phyloP scores from a whole-genome alignment of 495 filamentous ascomycete genomes.

The Penicillium tannophilum region DNA sequence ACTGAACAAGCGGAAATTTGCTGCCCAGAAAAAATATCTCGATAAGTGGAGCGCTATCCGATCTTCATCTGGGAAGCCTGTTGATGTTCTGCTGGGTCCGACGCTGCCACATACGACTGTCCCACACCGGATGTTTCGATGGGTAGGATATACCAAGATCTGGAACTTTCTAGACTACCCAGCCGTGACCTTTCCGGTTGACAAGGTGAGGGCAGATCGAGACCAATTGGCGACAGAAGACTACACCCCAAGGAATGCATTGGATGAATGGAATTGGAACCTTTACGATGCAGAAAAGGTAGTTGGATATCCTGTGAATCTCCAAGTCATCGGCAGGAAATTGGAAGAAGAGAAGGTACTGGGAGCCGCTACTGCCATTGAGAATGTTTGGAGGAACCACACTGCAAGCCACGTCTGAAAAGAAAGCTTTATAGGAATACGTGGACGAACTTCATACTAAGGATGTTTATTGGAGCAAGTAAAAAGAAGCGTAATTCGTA shows the following conservation, averaged over 20 bases:
- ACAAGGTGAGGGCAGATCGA: conserved; percentile 50
- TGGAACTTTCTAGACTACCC: conserved; percentile 74
- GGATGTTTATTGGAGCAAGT: background rate
- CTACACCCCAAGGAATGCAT: conserved; percentile 52
- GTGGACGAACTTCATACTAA: background rate
- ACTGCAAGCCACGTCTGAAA: background rate
- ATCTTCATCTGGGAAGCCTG: conserved; percentile 49
- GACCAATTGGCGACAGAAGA: conserved; percentile 40
- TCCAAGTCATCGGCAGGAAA: conserved; percentile 56
- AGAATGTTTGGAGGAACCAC: conserved; percentile 35
- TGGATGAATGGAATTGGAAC: conserved; percentile 54
- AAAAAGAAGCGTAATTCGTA: conserved; percentile 21
- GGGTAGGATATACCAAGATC: conserved; percentile 63
- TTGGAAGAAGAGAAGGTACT: conserved; percentile 58
- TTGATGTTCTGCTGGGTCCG: conserved; percentile 67
- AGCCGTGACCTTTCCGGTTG: conserved; percentile 57
- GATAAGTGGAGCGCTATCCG: conserved; percentile 54
- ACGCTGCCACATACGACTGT: conserved; percentile 49
- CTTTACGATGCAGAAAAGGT: conserved; percentile 46
- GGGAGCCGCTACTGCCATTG: conserved; percentile 44
- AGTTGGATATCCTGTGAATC: conserved; percentile 48
- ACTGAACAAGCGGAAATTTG: conserved; percentile 53
- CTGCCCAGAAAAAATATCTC: conserved; percentile 56
- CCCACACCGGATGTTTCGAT: conserved; percentile 48
- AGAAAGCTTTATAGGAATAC: background rate